A percentile compares a stretch with the other conserved stretches of the same genome.
phyloP scores from a whole-genome alignment of 768 basidiomycete species.

The Hydnomerulius pinastri region DNA sequence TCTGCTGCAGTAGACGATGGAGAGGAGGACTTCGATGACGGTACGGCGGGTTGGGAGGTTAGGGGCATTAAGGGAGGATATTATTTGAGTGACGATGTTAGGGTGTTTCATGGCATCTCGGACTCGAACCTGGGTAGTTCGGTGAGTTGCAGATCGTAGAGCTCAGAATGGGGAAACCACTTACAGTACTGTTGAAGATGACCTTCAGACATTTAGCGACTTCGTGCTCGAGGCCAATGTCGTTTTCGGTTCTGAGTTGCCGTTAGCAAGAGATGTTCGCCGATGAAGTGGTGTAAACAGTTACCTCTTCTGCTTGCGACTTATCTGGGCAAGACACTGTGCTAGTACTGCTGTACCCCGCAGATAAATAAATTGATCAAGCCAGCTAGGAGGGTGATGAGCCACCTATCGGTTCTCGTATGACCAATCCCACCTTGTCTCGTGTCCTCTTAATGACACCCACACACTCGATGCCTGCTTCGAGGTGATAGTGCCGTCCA shows the following conservation, averaged over 20 bases:
- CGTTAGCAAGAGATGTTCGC: slow-evolving; percentile 1
- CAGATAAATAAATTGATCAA: slow-evolving; percentile 68
- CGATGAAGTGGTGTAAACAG: slow-evolving; percentile 2
- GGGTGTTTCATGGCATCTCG: slow-evolving; percentile 74
- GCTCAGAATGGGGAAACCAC: slow-evolving; percentile 21
- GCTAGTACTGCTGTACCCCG: slow-evolving; percentile 87
- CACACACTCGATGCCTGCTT: slow-evolving; percentile 78
- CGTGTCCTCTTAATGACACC: slow-evolving; percentile 78
- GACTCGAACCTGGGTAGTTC: slow-evolving; percentile 54
- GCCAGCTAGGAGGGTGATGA: slow-evolving; percentile 60
- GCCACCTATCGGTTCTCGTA: slow-evolving; percentile 4
- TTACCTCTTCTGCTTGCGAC: slow-evolving; percentile 71
- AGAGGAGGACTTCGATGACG: slow-evolving; percentile 77
- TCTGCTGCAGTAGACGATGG: slow-evolving; percentile 66
- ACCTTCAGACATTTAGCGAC: slow-evolving; percentile 84
- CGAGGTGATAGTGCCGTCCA: slow-evolving; percentile 81
- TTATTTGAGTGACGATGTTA: slow-evolving; percentile 74
- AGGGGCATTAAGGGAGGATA: slow-evolving; percentile 80
- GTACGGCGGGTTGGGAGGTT: slow-evolving; percentile 76
- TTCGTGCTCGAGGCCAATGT: slow-evolving; percentile 81
- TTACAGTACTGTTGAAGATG: slow-evolving; percentile 69
- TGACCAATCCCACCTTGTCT: slow-evolving; percentile 60
- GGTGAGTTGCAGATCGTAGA: slow-evolving; percentile 9
- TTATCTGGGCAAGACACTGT: slow-evolving; percentile 73
- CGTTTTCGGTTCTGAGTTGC: slow-evolving; percentile 38